These are phyloP conservation scores for Apium graveolens DNA, from an alignment of 129 eudicot genomes.

Conservation along the genomic window DNA sequence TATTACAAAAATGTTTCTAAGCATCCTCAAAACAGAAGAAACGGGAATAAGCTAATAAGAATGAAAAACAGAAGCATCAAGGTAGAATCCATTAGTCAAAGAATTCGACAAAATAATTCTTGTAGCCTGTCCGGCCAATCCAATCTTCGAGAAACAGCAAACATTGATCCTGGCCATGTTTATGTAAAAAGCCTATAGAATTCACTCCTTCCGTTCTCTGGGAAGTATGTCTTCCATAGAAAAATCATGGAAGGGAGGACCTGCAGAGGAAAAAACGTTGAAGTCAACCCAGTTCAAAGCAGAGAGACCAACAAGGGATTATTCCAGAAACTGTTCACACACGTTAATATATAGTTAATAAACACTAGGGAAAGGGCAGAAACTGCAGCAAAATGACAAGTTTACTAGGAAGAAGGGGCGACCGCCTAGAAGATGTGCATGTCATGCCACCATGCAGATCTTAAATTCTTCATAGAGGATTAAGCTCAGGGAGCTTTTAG, in stretches of 20 bases:
- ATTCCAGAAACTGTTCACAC: neutral
- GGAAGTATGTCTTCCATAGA: constrained; percentile 74
- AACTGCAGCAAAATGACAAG: neutral
- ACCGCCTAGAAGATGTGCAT: neutral
- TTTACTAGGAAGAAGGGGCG: neutral
- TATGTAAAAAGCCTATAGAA: neutral
- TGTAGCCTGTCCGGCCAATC: neutral
- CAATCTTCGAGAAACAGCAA: neutral
- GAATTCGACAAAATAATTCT: neutral
- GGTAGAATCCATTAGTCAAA: neutral
- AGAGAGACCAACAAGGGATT: neutral
- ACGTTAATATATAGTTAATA: neutral
- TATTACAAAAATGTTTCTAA: neutral
- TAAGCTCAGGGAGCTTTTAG: neutral
- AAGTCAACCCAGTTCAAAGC: neutral
- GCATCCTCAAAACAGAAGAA: neutral
- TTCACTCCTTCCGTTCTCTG: constrained; percentile 1
- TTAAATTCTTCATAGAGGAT: neutral
- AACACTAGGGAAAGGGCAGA: neutral
- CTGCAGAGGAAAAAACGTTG: constrained; percentile 25
- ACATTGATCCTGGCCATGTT: neutral
- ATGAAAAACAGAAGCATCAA: constrained; percentile 4
- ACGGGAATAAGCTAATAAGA: neutral
- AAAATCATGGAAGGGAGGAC: constrained; percentile 79
- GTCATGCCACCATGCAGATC: neutral